Evolutionary conservation across 768 basidiomycete species (phyloP).

Genomic region (Neoboletus magnificus): DNA sequence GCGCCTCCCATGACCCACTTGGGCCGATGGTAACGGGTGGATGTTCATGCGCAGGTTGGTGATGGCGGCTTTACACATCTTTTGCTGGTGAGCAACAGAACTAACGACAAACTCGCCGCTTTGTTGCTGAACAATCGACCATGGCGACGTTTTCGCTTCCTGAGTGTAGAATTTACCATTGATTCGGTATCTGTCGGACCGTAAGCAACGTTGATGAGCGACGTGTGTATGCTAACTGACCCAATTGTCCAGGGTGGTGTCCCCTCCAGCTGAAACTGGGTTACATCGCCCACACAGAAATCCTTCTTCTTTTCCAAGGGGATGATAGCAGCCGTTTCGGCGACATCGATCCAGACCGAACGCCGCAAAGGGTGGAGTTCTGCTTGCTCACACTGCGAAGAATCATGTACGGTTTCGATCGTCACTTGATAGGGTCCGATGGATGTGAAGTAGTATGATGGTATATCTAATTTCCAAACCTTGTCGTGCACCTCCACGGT

Average conservation of each 20-base stretch:
- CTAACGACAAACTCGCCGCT: slow-evolving; percentile 82
- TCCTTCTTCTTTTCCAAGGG: slow-evolving; percentile 76
- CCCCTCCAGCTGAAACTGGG: slow-evolving; percentile 92
- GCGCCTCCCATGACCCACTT: slow-evolving; percentile 81
- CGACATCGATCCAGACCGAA: slow-evolving; percentile 87
- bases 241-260: slow-evolving; percentile 90
- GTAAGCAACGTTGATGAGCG: slow-evolving; percentile 1
- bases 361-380: slow-evolving; percentile 56
- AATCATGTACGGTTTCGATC: slow-evolving; percentile 77
- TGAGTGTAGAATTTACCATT: slow-evolving; percentile 72
- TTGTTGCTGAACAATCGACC: slow-evolving; percentile 79
- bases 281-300: slow-evolving; percentile 85
- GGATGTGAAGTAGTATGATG: slow-evolving; percentile 68
- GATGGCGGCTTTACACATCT: slow-evolving; percentile 83
- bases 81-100: slow-evolving; percentile 89
- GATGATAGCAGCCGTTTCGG: slow-evolving; percentile 90
- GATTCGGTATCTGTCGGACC: slow-evolving; percentile 63
- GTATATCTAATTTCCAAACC: slow-evolving; percentile 71
- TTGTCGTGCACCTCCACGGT: slow-evolving; percentile 48
- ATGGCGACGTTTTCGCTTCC: slow-evolving; percentile 75
- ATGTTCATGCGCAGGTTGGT: slow-evolving; percentile 71
- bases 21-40: slow-evolving; percentile 83
- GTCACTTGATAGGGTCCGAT: slow-evolving; percentile 79
- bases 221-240: slow-evolving; percentile 38
- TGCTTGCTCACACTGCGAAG: slow-evolving; percentile 77